Evolutionary conservation across 192 early-diverging fungal species (phyloP).

Genomic region (Pilaira anomala): DNA sequence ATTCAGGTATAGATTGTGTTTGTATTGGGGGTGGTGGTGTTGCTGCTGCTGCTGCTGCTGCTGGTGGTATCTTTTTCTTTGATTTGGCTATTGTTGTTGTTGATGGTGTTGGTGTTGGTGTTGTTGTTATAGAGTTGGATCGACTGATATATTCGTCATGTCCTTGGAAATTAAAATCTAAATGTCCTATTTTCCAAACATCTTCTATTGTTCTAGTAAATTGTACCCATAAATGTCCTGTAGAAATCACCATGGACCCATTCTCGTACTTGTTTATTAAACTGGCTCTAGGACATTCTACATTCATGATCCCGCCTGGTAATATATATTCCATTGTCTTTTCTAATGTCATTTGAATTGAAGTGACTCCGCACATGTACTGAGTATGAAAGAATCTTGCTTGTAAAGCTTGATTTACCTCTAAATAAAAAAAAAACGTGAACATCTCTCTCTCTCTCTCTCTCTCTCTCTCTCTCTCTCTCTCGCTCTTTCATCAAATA

Average conservation of each 20-base stretch:
- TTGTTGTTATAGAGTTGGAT: no score
- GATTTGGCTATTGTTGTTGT: background rate
- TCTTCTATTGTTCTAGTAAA: conserved; percentile 6
- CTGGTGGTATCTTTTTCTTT: conserved; percentile 8
- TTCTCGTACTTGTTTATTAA: conserved; percentile 24
- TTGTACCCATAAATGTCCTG: conserved; percentile 24
- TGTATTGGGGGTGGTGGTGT: no score
- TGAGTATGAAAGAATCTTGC: conserved; percentile 28
- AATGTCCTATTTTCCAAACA: conserved; percentile 22
- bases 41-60: background rate
- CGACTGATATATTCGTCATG: conserved; percentile 15
- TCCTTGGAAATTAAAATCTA: conserved; percentile 20
- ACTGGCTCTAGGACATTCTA: conserved; percentile 25
- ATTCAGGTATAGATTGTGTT: conserved; percentile 3
- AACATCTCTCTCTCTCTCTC: background rate
- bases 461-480: no score
- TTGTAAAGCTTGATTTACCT: conserved; percentile 16
- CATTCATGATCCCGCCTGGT: conserved; percentile 15
- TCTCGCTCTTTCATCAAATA: no score
- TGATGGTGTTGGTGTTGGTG: background rate
- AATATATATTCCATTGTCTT: conserved; percentile 28
- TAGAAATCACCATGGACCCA: conserved; percentile 14
- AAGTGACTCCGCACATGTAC: conserved; percentile 16
- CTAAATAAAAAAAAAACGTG: background rate
- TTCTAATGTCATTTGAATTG: conserved; percentile 25